Percentiles rank a stretch among this genome's conserved stretches.
Conservation (phyloP, 768 basidiomycete genomes). For the Pisolithus marmoratus region DNA sequence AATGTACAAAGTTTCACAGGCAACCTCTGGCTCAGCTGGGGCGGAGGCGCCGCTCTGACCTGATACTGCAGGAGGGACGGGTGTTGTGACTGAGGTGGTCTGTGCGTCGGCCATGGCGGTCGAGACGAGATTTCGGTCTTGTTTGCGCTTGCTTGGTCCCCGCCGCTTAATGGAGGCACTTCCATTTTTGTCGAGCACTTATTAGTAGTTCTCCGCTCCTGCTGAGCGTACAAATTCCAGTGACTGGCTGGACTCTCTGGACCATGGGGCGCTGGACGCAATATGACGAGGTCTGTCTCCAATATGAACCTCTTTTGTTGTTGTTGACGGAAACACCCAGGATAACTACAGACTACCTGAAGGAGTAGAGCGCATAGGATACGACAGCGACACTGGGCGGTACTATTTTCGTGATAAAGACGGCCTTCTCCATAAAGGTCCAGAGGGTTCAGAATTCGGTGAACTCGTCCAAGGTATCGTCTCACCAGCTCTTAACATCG, state of each 20-base stretch:
- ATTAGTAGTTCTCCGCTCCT: not conserved
- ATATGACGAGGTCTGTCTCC: slow-evolving; percentile 25
- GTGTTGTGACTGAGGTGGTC: slow-evolving; percentile 23
- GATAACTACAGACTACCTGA: slow-evolving; percentile 50
- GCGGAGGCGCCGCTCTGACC: slow-evolving; percentile 11
- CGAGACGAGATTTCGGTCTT: not conserved
- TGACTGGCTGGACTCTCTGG: slow-evolving; percentile 18
- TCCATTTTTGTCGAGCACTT: not conserved
- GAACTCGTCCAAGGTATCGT: slow-evolving; percentile 37
- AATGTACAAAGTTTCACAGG: slow-evolving; percentile 88
- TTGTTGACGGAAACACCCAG: slow-evolving; percentile 20
- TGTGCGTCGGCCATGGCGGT: slow-evolving; percentile 34
- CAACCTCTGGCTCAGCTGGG: slow-evolving; percentile 37
- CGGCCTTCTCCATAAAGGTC: slow-evolving; percentile 51
- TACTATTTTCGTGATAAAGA: slow-evolving; percentile 59
- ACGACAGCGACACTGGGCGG: slow-evolving; percentile 63
- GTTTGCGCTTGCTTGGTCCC: slow-evolving; percentile 16
- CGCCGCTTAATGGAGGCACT: slow-evolving; percentile 14
- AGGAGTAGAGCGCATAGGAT: slow-evolving; percentile 61
- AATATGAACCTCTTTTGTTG: not conserved
- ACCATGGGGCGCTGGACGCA: slow-evolving; percentile 35
- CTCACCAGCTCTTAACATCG: not conserved
- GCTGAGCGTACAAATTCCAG: not conserved
- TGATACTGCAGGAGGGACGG: slow-evolving; percentile 12
- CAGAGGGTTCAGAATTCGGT: slow-evolving; percentile 59